Evolutionary conservation across 495 filamentous ascomycete species (phyloP).

Genomic region (Aspergillus panamensis): DNA sequence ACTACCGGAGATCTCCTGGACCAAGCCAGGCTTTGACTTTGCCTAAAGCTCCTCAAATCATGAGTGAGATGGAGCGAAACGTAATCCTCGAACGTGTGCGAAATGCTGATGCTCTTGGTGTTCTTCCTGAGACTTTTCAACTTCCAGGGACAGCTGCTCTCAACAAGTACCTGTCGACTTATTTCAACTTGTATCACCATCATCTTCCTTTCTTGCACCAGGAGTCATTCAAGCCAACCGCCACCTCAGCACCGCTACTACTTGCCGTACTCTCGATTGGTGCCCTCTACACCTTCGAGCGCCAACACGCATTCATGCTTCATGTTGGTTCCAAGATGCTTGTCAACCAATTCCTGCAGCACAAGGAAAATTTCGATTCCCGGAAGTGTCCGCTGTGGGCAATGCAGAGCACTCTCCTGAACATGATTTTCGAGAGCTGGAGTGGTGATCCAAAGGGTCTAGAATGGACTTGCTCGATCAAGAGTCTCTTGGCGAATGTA

Average conservation of each 20-base stretch:
- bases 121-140: constrained; percentile 86
- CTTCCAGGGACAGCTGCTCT: constrained; percentile 71
- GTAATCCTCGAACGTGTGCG: constrained; percentile 83
- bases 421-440: constrained; percentile 99
- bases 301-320: constrained; percentile 92
- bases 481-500: constrained; percentile 83
- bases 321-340: constrained; percentile 96
- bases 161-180: constrained; percentile 89
- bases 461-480: constrained; percentile 98
- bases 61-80: constrained; percentile 74
- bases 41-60: constrained; percentile 62
- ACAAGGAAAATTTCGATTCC: constrained; percentile 98
- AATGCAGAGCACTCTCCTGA: constrained; percentile 92
- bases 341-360: constrained; percentile 93
- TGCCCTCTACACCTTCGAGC: constrained; percentile 93
- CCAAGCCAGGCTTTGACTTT: constrained; percentile 59
- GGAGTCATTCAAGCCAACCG: constrained; percentile 78
- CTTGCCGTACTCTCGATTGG: constrained; percentile 94
- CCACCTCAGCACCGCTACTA: constrained; percentile 74
- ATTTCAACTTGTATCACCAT: constrained; percentile 96
- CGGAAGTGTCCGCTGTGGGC: constrained; percentile 96
- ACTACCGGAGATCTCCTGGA: constrained; percentile 66
- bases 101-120: constrained; percentile 69
- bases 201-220: constrained; percentile 96
- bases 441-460: constrained; percentile 96